phyloP scores from a whole-genome alignment of 768 basidiomycete genomes.

The Boletus rubescentipes region DNA sequence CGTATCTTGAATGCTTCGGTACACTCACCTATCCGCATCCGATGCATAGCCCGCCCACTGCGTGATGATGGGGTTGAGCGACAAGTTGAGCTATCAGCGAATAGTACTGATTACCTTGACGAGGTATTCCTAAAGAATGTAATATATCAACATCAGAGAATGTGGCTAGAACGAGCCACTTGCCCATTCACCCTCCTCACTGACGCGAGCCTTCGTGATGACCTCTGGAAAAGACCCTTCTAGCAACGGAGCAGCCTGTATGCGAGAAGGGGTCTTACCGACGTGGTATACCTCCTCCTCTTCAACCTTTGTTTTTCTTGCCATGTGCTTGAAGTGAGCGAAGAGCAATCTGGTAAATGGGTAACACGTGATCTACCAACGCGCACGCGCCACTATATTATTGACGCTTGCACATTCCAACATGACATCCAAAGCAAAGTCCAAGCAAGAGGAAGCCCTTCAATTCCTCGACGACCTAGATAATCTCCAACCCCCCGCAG shows the following conservation, averaged over 20 bases:
- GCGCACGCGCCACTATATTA: not conserved
- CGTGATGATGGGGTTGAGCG: slow-evolving; percentile 3
- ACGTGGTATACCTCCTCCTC: slow-evolving; percentile 46
- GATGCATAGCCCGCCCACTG: slow-evolving; percentile 70
- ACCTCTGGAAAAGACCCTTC: slow-evolving; percentile 45
- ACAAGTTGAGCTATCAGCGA: not conserved
- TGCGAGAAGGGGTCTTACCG: slow-evolving; percentile 33
- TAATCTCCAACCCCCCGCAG: slow-evolving; percentile 56
- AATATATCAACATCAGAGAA: not conserved
- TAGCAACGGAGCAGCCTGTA: not conserved
- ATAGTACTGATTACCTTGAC: slow-evolving; percentile 54
- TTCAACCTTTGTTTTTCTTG: slow-evolving; percentile 27
- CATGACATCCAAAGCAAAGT: slow-evolving; percentile 56
- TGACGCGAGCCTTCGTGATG: slow-evolving; percentile 57
- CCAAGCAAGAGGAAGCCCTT: slow-evolving; percentile 85
- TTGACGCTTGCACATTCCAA: not conserved
- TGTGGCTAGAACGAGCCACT: slow-evolving; percentile 16
- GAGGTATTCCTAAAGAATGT: slow-evolving; percentile 50
- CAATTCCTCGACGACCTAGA: slow-evolving; percentile 95
- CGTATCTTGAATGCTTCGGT: not conserved
- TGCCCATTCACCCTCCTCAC: slow-evolving; percentile 52
- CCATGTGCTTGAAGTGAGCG: slow-evolving; percentile 15
- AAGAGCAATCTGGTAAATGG: not conserved
- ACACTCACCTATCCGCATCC: slow-evolving; percentile 52
- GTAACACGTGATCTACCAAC: slow-evolving; percentile 16